These are phyloP conservation scores for Wallacemonas sp. DNA, from an alignment of 208 protist genomes.

Conservation along the genomic window DNA sequence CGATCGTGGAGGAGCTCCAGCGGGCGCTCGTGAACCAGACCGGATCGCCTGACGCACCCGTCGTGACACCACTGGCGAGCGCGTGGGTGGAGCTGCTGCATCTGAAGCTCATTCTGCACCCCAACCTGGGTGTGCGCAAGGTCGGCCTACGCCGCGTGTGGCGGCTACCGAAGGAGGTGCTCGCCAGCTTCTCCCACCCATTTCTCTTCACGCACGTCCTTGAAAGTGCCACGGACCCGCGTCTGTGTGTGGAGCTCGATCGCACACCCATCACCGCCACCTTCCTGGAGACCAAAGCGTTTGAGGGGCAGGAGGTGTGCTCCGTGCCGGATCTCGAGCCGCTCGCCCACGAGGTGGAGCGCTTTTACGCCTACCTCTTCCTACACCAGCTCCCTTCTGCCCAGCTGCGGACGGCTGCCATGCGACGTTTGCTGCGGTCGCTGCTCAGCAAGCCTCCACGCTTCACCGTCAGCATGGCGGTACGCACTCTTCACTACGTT, in stretches of 20 bases:
- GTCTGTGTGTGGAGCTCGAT: slow-evolving; percentile 77
- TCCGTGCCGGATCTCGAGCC: slow-evolving; percentile 40
- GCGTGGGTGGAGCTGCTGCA: slow-evolving; percentile 79
- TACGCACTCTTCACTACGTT: slow-evolving; percentile 52
- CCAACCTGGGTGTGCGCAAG: slow-evolving; percentile 78
- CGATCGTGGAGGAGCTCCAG: slow-evolving; percentile 35
- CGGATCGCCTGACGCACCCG: neutral
- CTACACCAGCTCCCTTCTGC: slow-evolving; percentile 18
- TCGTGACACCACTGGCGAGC: neutral
- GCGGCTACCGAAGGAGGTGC: slow-evolving; percentile 38
- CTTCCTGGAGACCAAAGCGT: slow-evolving; percentile 64
- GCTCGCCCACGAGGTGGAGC: slow-evolving; percentile 63
- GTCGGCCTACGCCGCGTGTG: slow-evolving; percentile 61
- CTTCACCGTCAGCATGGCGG: slow-evolving; percentile 57
- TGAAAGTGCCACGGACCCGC: slow-evolving; percentile 49
- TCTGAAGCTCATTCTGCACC: slow-evolving; percentile 77
- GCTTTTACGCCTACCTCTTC: slow-evolving; percentile 71
- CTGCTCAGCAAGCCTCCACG: slow-evolving; percentile 33
- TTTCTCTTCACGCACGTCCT: slow-evolving; percentile 68
- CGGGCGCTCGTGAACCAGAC: slow-evolving; percentile 6
- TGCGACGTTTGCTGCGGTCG: slow-evolving; percentile 32
- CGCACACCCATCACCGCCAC: slow-evolving; percentile 45
- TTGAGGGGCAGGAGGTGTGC: slow-evolving; percentile 60
- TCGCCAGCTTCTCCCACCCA: slow-evolving; percentile 39
- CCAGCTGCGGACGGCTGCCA: slow-evolving; percentile 34